Evolutionary conservation across 2,329 filamentous ascomycete species (phyloP), one percentile per base, ranked within the genome.

Genomic region (Hymenotorrendiella dingleyae): DNA sequence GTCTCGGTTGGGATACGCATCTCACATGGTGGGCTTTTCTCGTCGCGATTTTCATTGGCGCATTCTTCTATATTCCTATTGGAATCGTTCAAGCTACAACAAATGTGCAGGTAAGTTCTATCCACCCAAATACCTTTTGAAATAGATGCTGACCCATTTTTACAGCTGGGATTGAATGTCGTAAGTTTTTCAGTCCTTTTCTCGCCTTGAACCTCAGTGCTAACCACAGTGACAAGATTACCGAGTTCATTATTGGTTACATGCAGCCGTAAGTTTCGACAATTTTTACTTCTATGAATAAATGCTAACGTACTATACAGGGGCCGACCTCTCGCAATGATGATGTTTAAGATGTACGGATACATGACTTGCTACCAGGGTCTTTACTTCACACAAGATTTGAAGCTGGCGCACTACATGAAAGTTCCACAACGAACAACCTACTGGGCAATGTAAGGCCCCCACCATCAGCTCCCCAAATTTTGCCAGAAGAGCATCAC

Each of bases 301-400:
- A 21, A 11, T 16, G 5, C 34, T 26, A 36, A 36, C 7, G 14
- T 10, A 5, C 22, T 6, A 4, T 24, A 11, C 14, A 34, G 30
- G 14, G 22, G n/a, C 17, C 72, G 72, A 4, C 82, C 83, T 2
- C 69, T 87, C 46, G 81, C 81, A 28, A 83, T 86, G 76, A 87
- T 87, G 82, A 73, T 86, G 68, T 86, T 86, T 67, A 86, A 86
- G 63, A 84, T 80, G 49, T 86, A 82, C 54, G 80, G 63, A 21
- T 71, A 71, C 53, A 71, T 72, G 57, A 62, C 67, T 35, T 64
- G 66, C 37, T 66, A 61, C 44, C 70, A 73, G 49, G 69, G 66
- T 3, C 62, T 72, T n/a, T 62, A 61, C 9, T 73, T 71, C 50
- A 62, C 69, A 0, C 63, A 65, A 12, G 71, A 74, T 48, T 64